Percentiles rank a stretch among this genome's conserved stretches.
Conservation (phyloP, 2,329 filamentous ascomycete genomes). For the Penicillium sp. region DNA sequence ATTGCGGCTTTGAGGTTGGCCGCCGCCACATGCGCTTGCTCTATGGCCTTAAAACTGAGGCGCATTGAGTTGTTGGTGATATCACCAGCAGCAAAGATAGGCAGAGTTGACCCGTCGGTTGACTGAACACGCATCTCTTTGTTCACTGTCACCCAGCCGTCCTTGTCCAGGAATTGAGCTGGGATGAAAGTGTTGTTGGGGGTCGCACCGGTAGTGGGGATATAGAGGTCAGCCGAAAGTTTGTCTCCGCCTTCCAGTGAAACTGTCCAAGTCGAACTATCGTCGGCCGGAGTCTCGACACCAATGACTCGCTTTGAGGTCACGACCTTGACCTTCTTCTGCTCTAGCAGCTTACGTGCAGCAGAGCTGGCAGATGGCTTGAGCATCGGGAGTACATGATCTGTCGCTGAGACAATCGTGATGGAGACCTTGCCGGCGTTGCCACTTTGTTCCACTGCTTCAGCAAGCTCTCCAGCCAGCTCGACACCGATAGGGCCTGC, state of each 20-base stretch:
- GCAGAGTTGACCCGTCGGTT: slow-evolving; percentile 6
- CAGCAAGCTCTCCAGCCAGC: slow-evolving; percentile 48
- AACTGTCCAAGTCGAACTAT: slow-evolving; percentile 41
- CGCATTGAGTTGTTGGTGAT: slow-evolving; percentile 28
- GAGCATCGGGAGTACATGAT: slow-evolving; percentile 25
- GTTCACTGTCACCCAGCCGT: slow-evolving; percentile 52
- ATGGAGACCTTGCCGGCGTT: slow-evolving; percentile 35
- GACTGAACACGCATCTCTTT: slow-evolving; percentile 25
- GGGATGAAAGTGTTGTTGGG: slow-evolving; percentile 56
- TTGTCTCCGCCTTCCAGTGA: slow-evolving; percentile 46
- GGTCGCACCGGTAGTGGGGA: slow-evolving; percentile 50
- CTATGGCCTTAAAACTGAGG: slow-evolving; percentile 23
- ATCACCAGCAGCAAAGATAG: slow-evolving; percentile 32
- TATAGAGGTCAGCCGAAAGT: slow-evolving; percentile 51
- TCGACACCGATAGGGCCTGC: slow-evolving; percentile 51
- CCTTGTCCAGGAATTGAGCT: slow-evolving; percentile 41
- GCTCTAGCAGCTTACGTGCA: slow-evolving; percentile 47
- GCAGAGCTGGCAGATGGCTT: slow-evolving; percentile 32
- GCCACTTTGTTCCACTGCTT: slow-evolving; percentile 31
- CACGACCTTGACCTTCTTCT: slow-evolving; percentile 47
- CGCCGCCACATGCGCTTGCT: slow-evolving; percentile 25
- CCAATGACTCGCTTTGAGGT: slow-evolving; percentile 30
- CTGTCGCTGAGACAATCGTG: slow-evolving; percentile 34
- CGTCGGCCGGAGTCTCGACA: slow-evolving; percentile 29
- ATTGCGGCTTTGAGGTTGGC: slow-evolving; percentile 30